phyloP scores from a whole-genome alignment of 148 eudicot species.

The Gaultheria prostrata region DNA sequence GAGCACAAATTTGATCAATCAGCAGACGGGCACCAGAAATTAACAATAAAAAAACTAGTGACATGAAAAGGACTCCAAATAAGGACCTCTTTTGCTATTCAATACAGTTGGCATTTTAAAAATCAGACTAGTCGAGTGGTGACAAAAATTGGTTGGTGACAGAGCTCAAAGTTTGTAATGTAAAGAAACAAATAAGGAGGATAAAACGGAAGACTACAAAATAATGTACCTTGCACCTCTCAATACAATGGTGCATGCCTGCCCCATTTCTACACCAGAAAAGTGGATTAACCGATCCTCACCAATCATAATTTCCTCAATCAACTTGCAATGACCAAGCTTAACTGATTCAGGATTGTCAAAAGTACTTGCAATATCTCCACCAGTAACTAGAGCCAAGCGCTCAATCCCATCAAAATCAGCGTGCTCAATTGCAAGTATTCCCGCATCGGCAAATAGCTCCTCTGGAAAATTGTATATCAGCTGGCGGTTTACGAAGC shows the following conservation, averaged over 20 bases:
- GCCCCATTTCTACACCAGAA: conserved; percentile 96
- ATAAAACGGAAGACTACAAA: not conserved
- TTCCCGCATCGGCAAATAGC: conserved; percentile 96
- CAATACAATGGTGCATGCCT: conserved; percentile 94
- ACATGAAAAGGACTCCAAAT: not conserved
- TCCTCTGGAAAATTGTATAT: conserved; percentile 99
- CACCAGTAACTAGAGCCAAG: conserved; percentile 92
- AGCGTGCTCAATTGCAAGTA: conserved; percentile 99
- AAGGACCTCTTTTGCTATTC: not conserved
- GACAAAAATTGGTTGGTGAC: not conserved
- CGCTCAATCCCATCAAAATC: conserved; percentile 99
- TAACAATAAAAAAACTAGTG: not conserved
- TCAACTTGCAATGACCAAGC: conserved; percentile 91
- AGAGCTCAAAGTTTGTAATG: not conserved
- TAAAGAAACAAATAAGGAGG: conserved; percentile 5
- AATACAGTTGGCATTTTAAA: not conserved
- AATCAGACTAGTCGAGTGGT: not conserved
- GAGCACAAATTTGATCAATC: not conserved
- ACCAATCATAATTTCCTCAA: conserved; percentile 98
- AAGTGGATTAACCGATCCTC: conserved; percentile 95
- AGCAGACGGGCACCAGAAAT: not conserved
- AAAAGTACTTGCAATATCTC: conserved; percentile 97
- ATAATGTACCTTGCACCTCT: conserved; percentile 90
- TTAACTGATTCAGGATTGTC: conserved; percentile 98
- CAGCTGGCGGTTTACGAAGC: conserved; percentile 89